phyloP scores from a whole-genome alignment of 768 basidiomycete genomes.

The Tremella fuciformis region DNA sequence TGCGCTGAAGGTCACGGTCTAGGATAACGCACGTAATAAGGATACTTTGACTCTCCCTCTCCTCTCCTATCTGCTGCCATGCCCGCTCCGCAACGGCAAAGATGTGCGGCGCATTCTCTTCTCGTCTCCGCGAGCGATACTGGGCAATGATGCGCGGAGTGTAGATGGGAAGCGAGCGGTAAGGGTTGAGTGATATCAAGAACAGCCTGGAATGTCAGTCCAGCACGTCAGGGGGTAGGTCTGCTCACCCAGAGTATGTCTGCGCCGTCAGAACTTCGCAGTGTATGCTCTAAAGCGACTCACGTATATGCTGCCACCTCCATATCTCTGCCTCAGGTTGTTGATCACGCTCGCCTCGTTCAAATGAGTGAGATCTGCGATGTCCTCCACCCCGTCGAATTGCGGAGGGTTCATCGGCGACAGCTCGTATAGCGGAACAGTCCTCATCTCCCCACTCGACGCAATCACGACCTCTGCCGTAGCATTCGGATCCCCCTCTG shows the following conservation, averaged over 20 bases:
- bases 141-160: slow-evolving; percentile 52
- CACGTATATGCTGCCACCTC: slow-evolving; percentile 58
- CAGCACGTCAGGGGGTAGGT: not conserved
- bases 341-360: slow-evolving; percentile 99
- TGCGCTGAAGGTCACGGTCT: not conserved
- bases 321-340: slow-evolving; percentile 87
- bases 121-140: slow-evolving; percentile 78
- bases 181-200: slow-evolving; percentile 97
- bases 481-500: slow-evolving; percentile 55
- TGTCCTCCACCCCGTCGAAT: slow-evolving; percentile 96
- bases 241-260: slow-evolving; percentile 41
- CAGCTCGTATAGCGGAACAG: slow-evolving; percentile 71
- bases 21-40: slow-evolving; percentile 80
- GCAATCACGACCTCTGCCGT: slow-evolving; percentile 79
- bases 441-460: slow-evolving; percentile 71
- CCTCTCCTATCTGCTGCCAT: slow-evolving; percentile 97
- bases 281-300: slow-evolving; percentile 9
- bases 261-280: slow-evolving; percentile 16
- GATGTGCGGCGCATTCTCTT: slow-evolving; percentile 91
- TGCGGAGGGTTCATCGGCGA: slow-evolving; percentile 99
- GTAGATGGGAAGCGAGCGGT: slow-evolving; percentile 86
- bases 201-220: slow-evolving; percentile 75
- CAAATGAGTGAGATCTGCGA: slow-evolving; percentile 93
- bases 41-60: slow-evolving; percentile 95
- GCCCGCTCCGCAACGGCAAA: slow-evolving; percentile 96